phyloP scores from a whole-genome alignment of 169 alveolate species.

The Amoebophrya sp. region DNA sequence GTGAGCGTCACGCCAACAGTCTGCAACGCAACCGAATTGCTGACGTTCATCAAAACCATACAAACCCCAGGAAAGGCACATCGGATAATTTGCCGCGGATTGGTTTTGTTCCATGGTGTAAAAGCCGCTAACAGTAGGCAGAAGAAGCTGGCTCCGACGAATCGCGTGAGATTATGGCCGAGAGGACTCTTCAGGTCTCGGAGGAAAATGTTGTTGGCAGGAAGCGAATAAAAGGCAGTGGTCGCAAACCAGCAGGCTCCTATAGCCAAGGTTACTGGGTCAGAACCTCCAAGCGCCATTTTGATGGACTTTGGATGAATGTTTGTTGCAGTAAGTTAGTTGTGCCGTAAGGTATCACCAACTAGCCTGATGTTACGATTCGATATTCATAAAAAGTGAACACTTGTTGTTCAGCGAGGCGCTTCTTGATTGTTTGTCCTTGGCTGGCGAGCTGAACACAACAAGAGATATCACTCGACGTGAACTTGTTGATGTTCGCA shows the following conservation, averaged over 20 bases:
- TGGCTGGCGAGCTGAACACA: no score
- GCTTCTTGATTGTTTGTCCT: no score
- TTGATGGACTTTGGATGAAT: no score
- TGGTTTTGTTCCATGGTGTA: background rate
- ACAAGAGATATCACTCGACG: no score
- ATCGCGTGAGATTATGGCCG: background rate
- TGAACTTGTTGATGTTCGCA: no score
- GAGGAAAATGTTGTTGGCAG: background rate
- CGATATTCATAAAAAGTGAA: no score
- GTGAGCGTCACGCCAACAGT: background rate
- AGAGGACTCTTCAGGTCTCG: background rate
- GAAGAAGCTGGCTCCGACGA: background rate
- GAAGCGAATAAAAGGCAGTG: background rate
- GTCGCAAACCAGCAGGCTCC: background rate
- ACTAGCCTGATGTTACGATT: no score
- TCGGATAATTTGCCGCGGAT: background rate
- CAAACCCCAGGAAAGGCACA: background rate
- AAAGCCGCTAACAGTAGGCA: background rate
- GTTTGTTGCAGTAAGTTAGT: no score
- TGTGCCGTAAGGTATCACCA: no score
- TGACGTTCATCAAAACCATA: slow-evolving; percentile 3
- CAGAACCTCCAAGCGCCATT: no score
- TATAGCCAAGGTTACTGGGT: no score
- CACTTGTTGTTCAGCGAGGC: no score
- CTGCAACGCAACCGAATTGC: background rate